These are phyloP conservation scores for Neospora caninum DNA, from an alignment of 169 alveolate species.

Conservation along the genomic window DNA sequence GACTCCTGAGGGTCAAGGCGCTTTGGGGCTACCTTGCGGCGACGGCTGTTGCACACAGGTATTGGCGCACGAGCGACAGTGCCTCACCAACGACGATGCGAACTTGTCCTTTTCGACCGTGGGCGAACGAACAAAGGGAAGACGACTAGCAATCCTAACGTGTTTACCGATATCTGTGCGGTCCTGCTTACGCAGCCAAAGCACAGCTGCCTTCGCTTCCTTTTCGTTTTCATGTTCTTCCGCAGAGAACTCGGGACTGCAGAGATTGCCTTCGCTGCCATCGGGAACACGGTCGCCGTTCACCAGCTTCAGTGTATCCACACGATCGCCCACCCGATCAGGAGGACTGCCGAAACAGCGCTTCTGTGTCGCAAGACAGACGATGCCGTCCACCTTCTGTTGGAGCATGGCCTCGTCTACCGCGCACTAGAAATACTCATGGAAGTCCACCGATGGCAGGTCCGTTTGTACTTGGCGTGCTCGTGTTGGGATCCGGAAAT, in stretches of 20 bases:
- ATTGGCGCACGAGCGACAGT: too few relatives aligned
- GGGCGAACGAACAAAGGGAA: too few relatives aligned
- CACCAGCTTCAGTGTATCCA: slow-evolving; percentile 27
- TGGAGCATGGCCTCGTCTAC: background rate
- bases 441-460: slow-evolving; percentile 34
- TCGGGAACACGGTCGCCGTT: background rate
- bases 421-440: slow-evolving; percentile 1
- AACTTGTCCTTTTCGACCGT: too few relatives aligned
- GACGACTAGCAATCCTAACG: too few relatives aligned
- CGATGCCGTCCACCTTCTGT: background rate
- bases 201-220: background rate
- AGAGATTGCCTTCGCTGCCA: slow-evolving; percentile 4
- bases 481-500: too few relatives aligned
- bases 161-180: too few relatives aligned
- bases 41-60: background rate
- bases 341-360: background rate
- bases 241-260: slow-evolving; percentile 6
- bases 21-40: slow-evolving; percentile 30
- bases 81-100: too few relatives aligned
- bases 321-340: background rate
- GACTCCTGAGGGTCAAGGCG: background rate
- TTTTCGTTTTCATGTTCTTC: background rate
- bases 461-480: background rate
- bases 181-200: too few relatives aligned
- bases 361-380: background rate